Evolutionary conservation across 768 basidiomycete species (phyloP).

Genomic region (Kwoniella dejecticola): DNA sequence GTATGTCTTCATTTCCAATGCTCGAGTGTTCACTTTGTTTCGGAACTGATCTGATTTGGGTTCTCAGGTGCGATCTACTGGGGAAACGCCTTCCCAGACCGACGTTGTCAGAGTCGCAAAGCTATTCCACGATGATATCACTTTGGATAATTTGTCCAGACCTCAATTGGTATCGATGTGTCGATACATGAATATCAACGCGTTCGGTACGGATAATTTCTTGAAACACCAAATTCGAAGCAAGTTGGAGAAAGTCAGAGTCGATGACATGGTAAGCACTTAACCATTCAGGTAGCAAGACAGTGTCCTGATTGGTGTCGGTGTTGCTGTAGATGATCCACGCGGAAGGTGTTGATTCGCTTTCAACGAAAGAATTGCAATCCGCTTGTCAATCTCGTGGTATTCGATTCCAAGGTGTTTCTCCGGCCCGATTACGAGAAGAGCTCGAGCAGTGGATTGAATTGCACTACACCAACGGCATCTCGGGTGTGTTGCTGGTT

Average conservation of each 20-base stretch:
- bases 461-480: conserved; percentile 82
- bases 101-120: conserved; percentile 95
- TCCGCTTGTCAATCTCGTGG: conserved; percentile 92
- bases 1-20: conserved; percentile 56
- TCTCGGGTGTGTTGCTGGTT: conserved; percentile 90
- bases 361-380: conserved; percentile 89
- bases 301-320: too few species aligned
- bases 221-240: conserved; percentile 86
- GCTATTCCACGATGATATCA: conserved; percentile 95
- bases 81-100: conserved; percentile 82
- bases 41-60: too few species aligned
- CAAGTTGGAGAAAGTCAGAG: conserved; percentile 75
- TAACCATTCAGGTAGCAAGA: too few species aligned
- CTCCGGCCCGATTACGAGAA: conserved; percentile 82
- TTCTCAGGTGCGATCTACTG: conserved; percentile 91
- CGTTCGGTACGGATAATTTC: conserved; percentile 98
- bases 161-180: conserved; percentile 98
- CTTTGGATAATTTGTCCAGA: conserved; percentile 93
- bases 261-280: conserved; percentile 73
- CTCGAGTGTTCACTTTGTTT: background rate
- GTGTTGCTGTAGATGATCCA: conserved; percentile 68
- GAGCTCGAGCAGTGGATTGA: conserved; percentile 92
- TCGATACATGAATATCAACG: conserved; percentile 96
- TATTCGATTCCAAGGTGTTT: conserved; percentile 82
- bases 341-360: conserved; percentile 81